Evolutionary conservation across 345 rosid genomes (phyloP).

Genomic region (Eucalyptus curtisii): DNA sequence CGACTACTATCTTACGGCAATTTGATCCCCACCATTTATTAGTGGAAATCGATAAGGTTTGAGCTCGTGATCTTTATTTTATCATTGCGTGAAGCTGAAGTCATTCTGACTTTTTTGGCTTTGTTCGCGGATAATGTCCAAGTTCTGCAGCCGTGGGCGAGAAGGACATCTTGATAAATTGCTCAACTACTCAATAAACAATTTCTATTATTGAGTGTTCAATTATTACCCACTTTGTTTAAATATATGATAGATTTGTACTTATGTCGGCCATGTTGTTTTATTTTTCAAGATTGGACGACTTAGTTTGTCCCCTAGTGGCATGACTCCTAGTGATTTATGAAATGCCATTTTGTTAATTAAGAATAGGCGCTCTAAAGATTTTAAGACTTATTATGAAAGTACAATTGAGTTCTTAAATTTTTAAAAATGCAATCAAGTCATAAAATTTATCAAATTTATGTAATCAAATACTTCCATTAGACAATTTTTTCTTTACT

Average conservation of each 20-base stretch:
- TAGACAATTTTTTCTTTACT: neutral
- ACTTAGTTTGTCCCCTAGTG: neutral
- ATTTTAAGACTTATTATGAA: neutral
- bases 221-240: neutral
- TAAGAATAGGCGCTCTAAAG: neutral
- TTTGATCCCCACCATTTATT: neutral
- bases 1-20: neutral
- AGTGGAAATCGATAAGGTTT: neutral
- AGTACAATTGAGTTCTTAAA: fast-evolving
- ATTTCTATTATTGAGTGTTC: neutral
- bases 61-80: neutral
- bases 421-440: fast-evolving
- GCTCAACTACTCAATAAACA: neutral
- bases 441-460: no score
- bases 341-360: neutral
- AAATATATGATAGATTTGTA: neutral
- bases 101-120: neutral
- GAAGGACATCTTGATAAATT: neutral
- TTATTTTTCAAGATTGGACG: neutral
- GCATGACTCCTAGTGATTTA: neutral
- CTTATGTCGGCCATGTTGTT: neutral
- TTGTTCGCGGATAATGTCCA: neutral
- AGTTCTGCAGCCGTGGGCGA: neutral
- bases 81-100: neutral
- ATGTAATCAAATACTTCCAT: no score